Evolutionary conservation across 345 rosid species (phyloP).

Genomic region (Moricandia moricandioides): DNA sequence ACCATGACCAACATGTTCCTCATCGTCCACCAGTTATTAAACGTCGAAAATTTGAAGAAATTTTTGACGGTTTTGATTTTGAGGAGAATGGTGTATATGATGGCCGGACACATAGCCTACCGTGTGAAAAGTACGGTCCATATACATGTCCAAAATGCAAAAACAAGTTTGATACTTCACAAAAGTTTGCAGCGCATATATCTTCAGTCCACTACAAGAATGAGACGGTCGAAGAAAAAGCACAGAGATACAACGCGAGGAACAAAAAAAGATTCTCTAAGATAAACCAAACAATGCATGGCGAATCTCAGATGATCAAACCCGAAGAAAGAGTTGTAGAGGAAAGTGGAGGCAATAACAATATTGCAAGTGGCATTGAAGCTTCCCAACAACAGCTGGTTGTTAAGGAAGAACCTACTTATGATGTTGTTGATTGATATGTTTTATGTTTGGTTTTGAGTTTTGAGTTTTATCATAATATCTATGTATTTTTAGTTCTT

Average conservation of each 20-base stretch:
- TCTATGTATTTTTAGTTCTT: neutral
- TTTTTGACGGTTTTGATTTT: neutral
- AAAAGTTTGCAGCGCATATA: conserved; percentile 33
- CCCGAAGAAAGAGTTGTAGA: conserved; percentile 7
- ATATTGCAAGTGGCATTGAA: conserved; percentile 1
- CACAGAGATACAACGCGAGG: conserved; percentile 11
- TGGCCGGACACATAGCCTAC: conserved; percentile 34
- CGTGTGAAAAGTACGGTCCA: conserved; percentile 27
- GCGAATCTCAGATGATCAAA: neutral
- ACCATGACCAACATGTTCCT: conserved; percentile 5
- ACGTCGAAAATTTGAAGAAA: neutral
- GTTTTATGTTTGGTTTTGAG: neutral
- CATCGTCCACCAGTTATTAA: neutral
- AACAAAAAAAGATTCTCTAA: neutral
- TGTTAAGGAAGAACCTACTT: conserved; percentile 22
- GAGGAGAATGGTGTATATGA: conserved; percentile 19
- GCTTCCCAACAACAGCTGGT: neutral
- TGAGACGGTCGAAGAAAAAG: conserved; percentile 8
- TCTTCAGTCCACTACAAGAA: conserved; percentile 25
- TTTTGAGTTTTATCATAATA: neutral
- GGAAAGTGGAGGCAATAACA: neutral
- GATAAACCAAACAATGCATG: neutral
- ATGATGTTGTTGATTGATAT: conserved; percentile 2
- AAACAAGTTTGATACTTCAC: conserved; percentile 15
- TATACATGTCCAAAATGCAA: conserved; percentile 35